Evolutionary conservation across 1,139 yeast genomes (phyloP).

Genomic region (Schwanniomyces etchellsii): DNA sequence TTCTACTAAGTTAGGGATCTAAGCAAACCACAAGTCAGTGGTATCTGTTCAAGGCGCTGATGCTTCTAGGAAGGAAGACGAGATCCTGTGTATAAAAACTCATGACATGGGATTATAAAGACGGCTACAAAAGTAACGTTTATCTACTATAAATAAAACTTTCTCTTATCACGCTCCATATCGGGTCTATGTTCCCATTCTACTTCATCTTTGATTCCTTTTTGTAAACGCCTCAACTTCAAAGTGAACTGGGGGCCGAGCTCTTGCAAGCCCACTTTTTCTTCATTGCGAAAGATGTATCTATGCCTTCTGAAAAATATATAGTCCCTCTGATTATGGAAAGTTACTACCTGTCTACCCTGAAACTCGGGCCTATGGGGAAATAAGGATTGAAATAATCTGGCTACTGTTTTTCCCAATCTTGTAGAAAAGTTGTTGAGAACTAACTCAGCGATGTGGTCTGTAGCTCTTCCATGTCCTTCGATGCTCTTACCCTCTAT

Average conservation of each 20-base stretch:
- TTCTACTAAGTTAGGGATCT: neutral
- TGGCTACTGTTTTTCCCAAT: conserved; percentile 87
- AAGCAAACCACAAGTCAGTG: neutral
- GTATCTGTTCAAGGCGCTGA: neutral
- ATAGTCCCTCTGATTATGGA: conserved; percentile 94
- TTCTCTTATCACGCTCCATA: conserved; percentile 93
- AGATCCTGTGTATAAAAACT: conserved; percentile 1
- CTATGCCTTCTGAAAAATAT: conserved; percentile 94
- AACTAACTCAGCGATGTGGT: conserved; percentile 86
- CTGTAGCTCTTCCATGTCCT: conserved; percentile 90
- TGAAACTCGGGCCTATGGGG: conserved; percentile 91
- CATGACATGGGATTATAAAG: conserved; percentile 1
- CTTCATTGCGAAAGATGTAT: conserved; percentile 82
- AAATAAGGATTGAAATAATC: conserved; percentile 84
- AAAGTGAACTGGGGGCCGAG: conserved; percentile 95
- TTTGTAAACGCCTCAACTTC: conserved; percentile 80
- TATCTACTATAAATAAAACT: conserved; percentile 64
- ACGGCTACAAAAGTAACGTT: neutral
- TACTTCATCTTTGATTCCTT: conserved; percentile 84
- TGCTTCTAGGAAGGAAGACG: neutral
- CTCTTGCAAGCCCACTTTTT: conserved; percentile 90
- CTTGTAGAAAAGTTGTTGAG: conserved; percentile 89
- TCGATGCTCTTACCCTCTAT: conserved; percentile 67
- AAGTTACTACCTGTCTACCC: conserved; percentile 91
- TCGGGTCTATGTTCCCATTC: conserved; percentile 97